Conservation (phyloP, 352 stramenopile species). For the Blastocystis sp. region DNA sequence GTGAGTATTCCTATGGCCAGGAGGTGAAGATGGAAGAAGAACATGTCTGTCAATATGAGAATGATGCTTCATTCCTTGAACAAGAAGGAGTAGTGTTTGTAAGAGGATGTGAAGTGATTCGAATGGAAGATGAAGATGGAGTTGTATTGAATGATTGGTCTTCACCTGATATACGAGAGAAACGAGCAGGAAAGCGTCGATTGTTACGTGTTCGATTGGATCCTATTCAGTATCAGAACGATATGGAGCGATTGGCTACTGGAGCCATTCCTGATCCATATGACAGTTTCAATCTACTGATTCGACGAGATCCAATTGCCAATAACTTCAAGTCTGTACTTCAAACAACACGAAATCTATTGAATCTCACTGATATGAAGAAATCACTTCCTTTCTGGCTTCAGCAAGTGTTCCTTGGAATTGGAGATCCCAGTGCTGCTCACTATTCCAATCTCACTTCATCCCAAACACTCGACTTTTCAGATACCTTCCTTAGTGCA, state of each 20-base stretch:
- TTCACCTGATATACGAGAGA: conserved; percentile 13
- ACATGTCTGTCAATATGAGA: neutral
- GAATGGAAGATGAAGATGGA: conserved; percentile 76
- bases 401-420: conserved; percentile 84
- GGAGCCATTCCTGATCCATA: conserved; percentile 67
- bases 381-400: conserved; percentile 81
- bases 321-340: conserved; percentile 91
- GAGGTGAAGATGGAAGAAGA: neutral
- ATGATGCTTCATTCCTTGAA: conserved; percentile 73
- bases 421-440: conserved; percentile 77
- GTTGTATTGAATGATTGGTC: conserved; percentile 73
- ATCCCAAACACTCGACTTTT: conserved; percentile 70
- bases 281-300: conserved; percentile 25
- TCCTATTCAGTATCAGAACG: conserved; percentile 83
- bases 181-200: conserved; percentile 70
- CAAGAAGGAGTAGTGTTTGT: conserved; percentile 77
- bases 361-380: conserved; percentile 63
- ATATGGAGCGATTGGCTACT: conserved; percentile 69
- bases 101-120: conserved; percentile 75
- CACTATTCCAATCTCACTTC: conserved; percentile 68
- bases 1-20: conserved; percentile 67
- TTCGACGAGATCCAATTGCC: conserved; percentile 65
- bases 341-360: conserved; percentile 77
- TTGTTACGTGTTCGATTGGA: conserved; percentile 82
- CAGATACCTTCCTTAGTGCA: conserved; percentile 74